A percentile compares a stretch with the other conserved stretches of the same genome.
These are phyloP conservation scores for Penicillium bovifimosum DNA, from an alignment of 495 filamentous ascomycete species.

Conservation along the genomic window DNA sequence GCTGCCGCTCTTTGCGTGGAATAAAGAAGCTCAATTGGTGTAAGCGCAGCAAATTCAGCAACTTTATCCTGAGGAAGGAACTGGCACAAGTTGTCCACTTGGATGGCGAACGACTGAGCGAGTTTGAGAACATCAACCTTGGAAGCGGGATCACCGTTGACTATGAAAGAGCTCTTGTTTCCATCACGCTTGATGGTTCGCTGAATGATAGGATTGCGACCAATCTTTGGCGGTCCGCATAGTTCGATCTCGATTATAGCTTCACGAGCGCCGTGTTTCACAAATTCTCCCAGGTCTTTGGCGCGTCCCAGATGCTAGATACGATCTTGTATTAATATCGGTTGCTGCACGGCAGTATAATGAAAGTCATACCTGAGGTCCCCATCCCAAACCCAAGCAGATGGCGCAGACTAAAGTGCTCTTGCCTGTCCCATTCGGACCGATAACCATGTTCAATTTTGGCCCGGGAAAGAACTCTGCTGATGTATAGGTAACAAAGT, in stretches of 20 bases:
- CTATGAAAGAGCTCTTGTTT: constrained; percentile 66
- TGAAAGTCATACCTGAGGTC: constrained; percentile 50
- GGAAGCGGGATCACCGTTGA: constrained; percentile 57
- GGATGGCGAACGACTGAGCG: constrained; percentile 67
- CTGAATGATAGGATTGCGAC: constrained; percentile 63
- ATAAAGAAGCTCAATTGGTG: constrained; percentile 74
- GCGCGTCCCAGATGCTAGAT: constrained; percentile 74
- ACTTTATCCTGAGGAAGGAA: constrained; percentile 97
- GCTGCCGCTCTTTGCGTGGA: constrained; percentile 87
- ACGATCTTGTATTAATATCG: constrained; percentile 6
- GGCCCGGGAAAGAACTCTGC: constrained; percentile 88
- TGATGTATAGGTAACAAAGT: constrained; percentile 93
- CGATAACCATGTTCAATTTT: constrained; percentile 97
- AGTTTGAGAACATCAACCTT: constrained; percentile 58
- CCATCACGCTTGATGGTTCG: constrained; percentile 74
- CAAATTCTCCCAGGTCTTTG: constrained; percentile 79
- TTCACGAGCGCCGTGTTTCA: constrained; percentile 78
- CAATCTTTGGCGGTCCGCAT: constrained; percentile 43
- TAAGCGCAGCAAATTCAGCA: constrained; percentile 83
- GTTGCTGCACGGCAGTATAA: background rate
- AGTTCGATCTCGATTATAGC: constrained; percentile 89
- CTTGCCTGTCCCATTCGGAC: constrained; percentile 96
- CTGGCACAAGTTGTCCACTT: constrained; percentile 96
- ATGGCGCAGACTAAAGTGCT: constrained; percentile 97
- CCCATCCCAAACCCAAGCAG: constrained; percentile 85